These are phyloP conservation scores for Eucalyptus albens DNA, from an alignment of 345 rosid genomes.

Conservation along the genomic window DNA sequence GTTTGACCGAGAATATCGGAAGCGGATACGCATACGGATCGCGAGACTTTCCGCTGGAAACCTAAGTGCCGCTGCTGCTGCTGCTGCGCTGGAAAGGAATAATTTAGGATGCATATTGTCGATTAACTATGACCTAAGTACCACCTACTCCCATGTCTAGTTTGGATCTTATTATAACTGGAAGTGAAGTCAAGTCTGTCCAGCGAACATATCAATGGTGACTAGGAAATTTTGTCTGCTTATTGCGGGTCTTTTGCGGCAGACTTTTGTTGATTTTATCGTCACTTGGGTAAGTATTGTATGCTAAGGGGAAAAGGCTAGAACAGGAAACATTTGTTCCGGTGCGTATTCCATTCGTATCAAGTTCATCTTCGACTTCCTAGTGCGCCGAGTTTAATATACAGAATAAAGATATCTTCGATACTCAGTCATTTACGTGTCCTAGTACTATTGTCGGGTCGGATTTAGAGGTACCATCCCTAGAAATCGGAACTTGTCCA, in stretches of 20 bases:
- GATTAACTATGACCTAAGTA: not conserved
- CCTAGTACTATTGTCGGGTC: rapidly evolving
- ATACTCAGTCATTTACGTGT: not conserved
- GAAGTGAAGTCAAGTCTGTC: not conserved
- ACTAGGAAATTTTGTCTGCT: not conserved
- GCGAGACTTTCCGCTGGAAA: not conserved
- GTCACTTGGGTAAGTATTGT: not conserved
- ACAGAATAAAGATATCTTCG: not conserved
- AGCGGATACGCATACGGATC: not conserved
- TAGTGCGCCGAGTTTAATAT: not conserved
- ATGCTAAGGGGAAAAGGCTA: not conserved
- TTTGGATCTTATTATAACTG: not conserved
- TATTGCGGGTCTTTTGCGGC: not conserved
- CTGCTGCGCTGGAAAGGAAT: not conserved
- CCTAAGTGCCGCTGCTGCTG: not conserved
- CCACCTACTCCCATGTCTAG: not conserved
- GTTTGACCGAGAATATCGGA: not conserved
- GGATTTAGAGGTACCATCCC: not conserved
- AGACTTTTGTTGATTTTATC: not conserved
- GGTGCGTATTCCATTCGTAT: not conserved
- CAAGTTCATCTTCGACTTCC: not conserved
- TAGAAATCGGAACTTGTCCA: rapidly evolving
- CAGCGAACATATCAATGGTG: not conserved
- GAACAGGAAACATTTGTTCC: not conserved
- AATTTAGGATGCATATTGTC: not conserved